Base-by-base conservation (phyloP, 352 stramenopile species). In the Phytopythium delawarense region DNA sequence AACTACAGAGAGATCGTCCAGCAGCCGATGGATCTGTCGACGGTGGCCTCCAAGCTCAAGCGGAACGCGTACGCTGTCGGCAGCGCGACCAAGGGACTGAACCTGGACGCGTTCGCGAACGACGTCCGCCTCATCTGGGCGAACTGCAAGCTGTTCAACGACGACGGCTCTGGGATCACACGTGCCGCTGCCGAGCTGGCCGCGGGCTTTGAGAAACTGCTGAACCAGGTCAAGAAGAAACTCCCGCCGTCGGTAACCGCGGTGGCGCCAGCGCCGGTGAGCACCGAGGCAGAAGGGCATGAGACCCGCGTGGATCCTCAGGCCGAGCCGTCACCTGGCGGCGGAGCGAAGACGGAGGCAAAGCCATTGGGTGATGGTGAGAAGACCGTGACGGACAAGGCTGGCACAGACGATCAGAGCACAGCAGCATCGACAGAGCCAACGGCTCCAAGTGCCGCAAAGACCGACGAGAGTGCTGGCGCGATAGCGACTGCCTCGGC, bases 141-240 rank as follows among this genome's bases (percentile, higher is more conserved):
- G 16, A 94, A 94, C 63, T 94, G 85, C 75, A 89, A 89, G 61
- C 63, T 89, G 18, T 94, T 92, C 52, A 94, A 94, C 62, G 85
- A 94, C 52, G 83, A 92, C 34, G 82, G 79, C 32, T 94, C 85
- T 5, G 85, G 85, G 4, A 92, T 94, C 45, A 81, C 78, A 0
- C 83, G 85, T 42, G 85, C 83, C 1, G 85, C 85, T 16, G 82
- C 89, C 44, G 75, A 88, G 25, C 69, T 94, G 13, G 79, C 78
- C 8, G 66, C 63, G 4, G 83, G 80, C 6, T 92, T 94, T 61
- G 80, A 91, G 54, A 67, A 73, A 3, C 68, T 92, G 28, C 84
- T 78, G 61, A 71, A 78, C 30, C 65, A 85, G 30, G 71, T 60
- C 35, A 60, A 60, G 40, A 60, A 60, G 37, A 60, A 40, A 23